Conservation (phyloP, 352 stramenopile genomes). For the Phytophthora citrophthora region DNA sequence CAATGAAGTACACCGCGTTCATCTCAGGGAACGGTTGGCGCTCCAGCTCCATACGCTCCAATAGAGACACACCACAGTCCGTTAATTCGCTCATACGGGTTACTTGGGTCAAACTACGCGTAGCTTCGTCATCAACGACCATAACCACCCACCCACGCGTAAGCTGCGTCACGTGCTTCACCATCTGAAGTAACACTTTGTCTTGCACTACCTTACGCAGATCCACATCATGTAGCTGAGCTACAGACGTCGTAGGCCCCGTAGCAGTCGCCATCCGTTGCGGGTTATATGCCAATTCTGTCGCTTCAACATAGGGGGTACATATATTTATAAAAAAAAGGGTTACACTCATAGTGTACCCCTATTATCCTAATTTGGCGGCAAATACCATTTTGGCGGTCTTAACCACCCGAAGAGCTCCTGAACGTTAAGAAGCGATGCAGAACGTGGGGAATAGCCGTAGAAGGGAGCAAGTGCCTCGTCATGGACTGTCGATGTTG, state of each 20-base stretch:
- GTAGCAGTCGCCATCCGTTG: background rate
- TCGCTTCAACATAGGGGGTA: conserved; percentile 8
- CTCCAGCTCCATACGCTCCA: conserved; percentile 96
- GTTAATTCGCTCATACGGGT: conserved; percentile 99
- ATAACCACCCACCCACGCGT: conserved; percentile 91
- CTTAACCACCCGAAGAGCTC: background rate
- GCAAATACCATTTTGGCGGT: conserved; percentile 23
- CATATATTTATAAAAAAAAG: background rate
- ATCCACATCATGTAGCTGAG: conserved; percentile 57
- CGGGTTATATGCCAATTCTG: conserved; percentile 1
- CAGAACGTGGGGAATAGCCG: conserved; percentile 84
- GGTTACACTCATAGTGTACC: conserved; percentile 2
- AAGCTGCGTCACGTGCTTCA: conserved; percentile 80
- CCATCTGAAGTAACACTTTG: conserved; percentile 84
- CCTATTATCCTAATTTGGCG: conserved; percentile 31
- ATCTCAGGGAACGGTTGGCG: conserved; percentile 97
- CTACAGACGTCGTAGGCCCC: conserved; percentile 6
- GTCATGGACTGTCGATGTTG: conserved; percentile 68
- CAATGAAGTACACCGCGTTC: conserved; percentile 96
- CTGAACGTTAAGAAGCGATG: conserved; percentile 42
- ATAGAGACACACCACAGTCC: conserved; percentile 95
- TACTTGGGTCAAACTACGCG: conserved; percentile 93
- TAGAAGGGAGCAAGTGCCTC: conserved; percentile 56
- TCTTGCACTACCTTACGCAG: conserved; percentile 82
- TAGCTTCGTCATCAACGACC: conserved; percentile 95